Evolutionary conservation across 148 eudicot species (phyloP).

Genomic region (Selenicereus undatus): DNA sequence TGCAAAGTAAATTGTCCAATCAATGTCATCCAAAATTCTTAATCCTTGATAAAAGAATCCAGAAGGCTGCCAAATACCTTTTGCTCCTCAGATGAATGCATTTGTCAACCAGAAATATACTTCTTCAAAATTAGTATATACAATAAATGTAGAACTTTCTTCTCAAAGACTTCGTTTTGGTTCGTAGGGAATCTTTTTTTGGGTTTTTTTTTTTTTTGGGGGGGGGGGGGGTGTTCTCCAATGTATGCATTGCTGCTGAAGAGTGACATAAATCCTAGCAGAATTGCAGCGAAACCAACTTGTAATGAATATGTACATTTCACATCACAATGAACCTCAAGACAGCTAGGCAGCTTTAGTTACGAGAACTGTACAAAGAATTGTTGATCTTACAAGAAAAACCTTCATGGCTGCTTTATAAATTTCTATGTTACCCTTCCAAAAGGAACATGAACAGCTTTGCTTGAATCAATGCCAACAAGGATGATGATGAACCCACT

Average conservation of each 20-base stretch:
- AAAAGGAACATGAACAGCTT: conserved; percentile 14
- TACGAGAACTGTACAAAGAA: conserved; percentile 29
- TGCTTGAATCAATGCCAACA: conserved; percentile 6
- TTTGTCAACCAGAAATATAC: too few species aligned
- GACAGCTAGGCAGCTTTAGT: conserved; percentile 10
- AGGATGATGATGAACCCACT: not conserved
- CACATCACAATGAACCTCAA: conserved; percentile 5
- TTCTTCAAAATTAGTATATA: too few species aligned
- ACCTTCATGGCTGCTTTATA: conserved; percentile 5
- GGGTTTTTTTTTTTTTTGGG: not conserved
- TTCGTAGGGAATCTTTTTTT: too few species aligned
- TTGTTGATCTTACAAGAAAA: conserved; percentile 20
- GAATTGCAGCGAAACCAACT: not conserved
- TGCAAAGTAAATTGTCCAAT: too few species aligned
- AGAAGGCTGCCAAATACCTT: too few species aligned
- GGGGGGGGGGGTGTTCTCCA: not conserved
- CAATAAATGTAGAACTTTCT: too few species aligned
- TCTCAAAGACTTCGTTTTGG: not conserved
- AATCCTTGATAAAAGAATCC: too few species aligned
- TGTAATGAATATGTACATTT: conserved; percentile 3
- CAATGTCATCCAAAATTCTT: too few species aligned
- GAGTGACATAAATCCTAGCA: not conserved
- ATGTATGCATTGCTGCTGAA: not conserved
- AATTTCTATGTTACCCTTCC: conserved; percentile 17
- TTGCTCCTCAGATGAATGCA: too few species aligned